Evolutionary conservation across 2,329 filamentous ascomycete species (phyloP), one percentile per base, ranked within the genome.

Genomic region (Colletotrichum sp.): DNA sequence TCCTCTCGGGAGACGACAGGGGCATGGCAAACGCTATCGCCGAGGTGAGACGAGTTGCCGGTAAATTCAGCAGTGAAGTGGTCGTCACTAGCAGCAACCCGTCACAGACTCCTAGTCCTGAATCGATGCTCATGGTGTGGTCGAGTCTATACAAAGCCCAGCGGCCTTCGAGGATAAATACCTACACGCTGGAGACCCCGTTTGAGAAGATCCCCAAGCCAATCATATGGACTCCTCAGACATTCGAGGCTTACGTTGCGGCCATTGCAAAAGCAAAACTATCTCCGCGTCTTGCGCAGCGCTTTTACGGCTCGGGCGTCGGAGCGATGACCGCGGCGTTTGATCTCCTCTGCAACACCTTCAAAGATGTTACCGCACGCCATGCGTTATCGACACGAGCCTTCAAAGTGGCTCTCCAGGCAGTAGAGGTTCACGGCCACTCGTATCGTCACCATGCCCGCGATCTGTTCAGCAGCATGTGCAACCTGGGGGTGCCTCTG

Each of bases 321-420:
- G 82, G 83, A 60, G 87, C 87, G 63, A 83, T 87, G 75, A 81
- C 82, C 5, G 83, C 85, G 8, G 83, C 86, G 9, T 81, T 88
- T 9, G 71, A 78, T 1, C 83, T 88, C 26, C 82, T 91, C 18
- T 77, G 84, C 36, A 74, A 79, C 3, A 83, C 85, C 0, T 87
- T 90, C 28, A 74, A 83, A 15, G 84, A 88, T 34, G 80, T 83
- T 1, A 77, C 80, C 1, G 81, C 86, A 0, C 80, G 79, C 18
- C 63, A 79, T 3, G 83, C 80, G 62, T 81, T 89, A 18, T 87
- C 88, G 0, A 80, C 81, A 8, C 76, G 84, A 0, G 82, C 86
- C 2, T 81, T 89, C 67, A 89, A 88, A 77, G 81, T 85, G 78
- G 88, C 88, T 6, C 81, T 91, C 52, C 81, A 80, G 0, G 89